These are phyloP conservation scores for Cladosporium austrohemisphaericum DNA, from an alignment of 2,329 filamentous ascomycete genomes.

Conservation along the genomic window DNA sequence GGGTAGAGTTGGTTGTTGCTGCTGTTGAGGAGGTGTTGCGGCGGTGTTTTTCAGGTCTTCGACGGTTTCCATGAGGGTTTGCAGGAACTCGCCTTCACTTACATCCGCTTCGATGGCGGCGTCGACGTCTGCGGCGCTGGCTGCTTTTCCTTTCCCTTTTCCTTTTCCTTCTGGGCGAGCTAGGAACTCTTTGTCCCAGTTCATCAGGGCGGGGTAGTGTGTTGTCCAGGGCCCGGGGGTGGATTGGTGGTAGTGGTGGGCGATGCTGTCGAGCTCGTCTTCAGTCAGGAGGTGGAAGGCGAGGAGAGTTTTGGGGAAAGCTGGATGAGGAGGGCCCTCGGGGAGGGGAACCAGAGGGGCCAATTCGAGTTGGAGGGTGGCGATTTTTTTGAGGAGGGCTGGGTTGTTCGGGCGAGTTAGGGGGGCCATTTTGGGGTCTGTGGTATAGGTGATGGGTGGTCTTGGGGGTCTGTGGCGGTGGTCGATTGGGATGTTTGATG, in stretches of 20 bases:
- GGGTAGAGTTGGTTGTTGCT: neutral
- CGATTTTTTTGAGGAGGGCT: conserved; percentile 57
- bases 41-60: conserved; percentile 36
- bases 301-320: conserved; percentile 64
- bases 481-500: too few species aligned
- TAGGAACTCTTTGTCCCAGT: conserved; percentile 52
- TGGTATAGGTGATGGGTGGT: too few species aligned
- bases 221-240: conserved; percentile 52
- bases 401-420: conserved; percentile 30
- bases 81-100: conserved; percentile 6
- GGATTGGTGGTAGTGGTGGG: conserved; percentile 69
- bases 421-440: too few species aligned
- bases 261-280: conserved; percentile 64
- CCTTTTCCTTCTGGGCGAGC: conserved; percentile 16
- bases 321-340: conserved; percentile 60
- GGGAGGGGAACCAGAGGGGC: conserved; percentile 57
- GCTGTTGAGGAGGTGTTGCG: neutral
- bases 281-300: conserved; percentile 72
- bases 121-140: conserved; percentile 6
- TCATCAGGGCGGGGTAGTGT: conserved; percentile 66
- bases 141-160: neutral
- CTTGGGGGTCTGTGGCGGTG: too few species aligned
- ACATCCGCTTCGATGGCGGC: conserved; percentile 4
- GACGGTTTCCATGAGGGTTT: conserved; percentile 29
- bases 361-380: conserved; percentile 62